These are phyloP conservation scores for Diplodia sapinea DNA, from an alignment of 2,329 filamentous ascomycete species.

Conservation along the genomic window DNA sequence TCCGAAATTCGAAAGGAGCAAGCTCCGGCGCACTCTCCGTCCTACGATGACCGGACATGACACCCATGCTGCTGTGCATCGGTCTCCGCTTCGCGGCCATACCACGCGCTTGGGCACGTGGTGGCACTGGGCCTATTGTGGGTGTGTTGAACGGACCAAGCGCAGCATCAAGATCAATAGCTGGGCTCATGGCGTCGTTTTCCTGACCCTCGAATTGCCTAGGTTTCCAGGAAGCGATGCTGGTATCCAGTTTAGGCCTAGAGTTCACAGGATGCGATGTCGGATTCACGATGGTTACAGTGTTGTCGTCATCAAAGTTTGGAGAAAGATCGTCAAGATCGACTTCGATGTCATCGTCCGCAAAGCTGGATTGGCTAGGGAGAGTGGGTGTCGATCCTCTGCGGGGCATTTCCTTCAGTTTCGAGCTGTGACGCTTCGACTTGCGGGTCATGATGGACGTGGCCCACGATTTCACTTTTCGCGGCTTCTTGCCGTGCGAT, in stretches of 20 bases:
- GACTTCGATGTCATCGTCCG: conserved; percentile 41
- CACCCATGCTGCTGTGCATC: conserved; percentile 77
- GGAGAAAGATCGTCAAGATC: conserved; percentile 47
- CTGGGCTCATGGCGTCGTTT: conserved; percentile 71
- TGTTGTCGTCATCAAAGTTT: conserved; percentile 51
- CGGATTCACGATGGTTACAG: conserved; percentile 49
- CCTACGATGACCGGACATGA: conserved; percentile 77
- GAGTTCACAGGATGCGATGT: conserved; percentile 36
- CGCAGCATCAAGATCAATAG: conserved; percentile 94
- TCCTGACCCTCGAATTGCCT: conserved; percentile 46
- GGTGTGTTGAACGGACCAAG: conserved; percentile 91
- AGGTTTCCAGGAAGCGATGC: conserved; percentile 47
- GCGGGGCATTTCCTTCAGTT: conserved; percentile 47
- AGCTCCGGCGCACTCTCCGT: conserved; percentile 82
- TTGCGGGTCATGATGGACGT: conserved; percentile 71
- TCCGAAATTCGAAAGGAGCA: conserved; percentile 70
- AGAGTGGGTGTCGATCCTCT: conserved; percentile 40
- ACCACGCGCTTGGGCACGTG: conserved; percentile 55
- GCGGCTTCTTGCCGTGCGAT: conserved; percentile 47
- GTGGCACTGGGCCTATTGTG: conserved; percentile 68
- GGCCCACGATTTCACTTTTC: conserved; percentile 78
- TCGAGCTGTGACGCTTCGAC: conserved; percentile 58
- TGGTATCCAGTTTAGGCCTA: conserved; percentile 42
- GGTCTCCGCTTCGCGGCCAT: conserved; percentile 62
- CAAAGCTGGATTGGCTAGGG: conserved; percentile 24